These are phyloP conservation scores for Gossypium raimondii DNA, from an alignment of 345 rosid species.

Conservation along the genomic window DNA sequence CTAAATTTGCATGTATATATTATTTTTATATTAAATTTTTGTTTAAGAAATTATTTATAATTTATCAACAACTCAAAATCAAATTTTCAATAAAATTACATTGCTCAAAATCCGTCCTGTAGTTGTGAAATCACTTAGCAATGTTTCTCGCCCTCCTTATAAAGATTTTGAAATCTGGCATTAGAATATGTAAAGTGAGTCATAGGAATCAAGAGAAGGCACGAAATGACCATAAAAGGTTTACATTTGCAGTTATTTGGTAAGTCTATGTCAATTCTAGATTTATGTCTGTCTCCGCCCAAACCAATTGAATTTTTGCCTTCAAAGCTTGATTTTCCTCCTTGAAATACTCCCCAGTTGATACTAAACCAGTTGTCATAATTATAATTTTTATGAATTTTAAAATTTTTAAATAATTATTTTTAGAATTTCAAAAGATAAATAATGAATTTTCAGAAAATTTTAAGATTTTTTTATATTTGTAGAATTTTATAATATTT, in stretches of 20 bases:
- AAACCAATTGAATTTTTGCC: conserved; percentile 63
- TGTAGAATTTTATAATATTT: no score
- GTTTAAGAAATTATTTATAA: no score
- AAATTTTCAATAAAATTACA: conserved; percentile 5
- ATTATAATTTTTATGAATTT: no score
- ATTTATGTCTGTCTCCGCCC: conserved; percentile 44
- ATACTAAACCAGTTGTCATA: conserved; percentile 38
- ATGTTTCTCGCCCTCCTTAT: conserved; percentile 59
- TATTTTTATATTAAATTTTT: no score
- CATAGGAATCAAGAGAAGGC: neutral
- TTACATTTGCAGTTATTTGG: conserved; percentile 66
- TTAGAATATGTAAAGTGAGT: conserved; percentile 18
- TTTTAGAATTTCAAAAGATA: no score
- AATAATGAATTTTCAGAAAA: no score
- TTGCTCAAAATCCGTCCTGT: conserved; percentile 55
- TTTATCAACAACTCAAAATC: neutral
- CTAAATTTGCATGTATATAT: no score
- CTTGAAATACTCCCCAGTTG: conserved; percentile 45
- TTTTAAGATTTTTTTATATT: no score
- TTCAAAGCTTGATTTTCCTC: conserved; percentile 60
- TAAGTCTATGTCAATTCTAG: conserved; percentile 61
- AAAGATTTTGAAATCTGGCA: conserved; percentile 61
- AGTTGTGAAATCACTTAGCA: conserved; percentile 58
- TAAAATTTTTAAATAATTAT: no score
- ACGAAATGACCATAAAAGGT: conserved; percentile 17